Conservation (phyloP, 2,329 filamentous ascomycete genomes). For the Calonectria naviculata region DNA sequence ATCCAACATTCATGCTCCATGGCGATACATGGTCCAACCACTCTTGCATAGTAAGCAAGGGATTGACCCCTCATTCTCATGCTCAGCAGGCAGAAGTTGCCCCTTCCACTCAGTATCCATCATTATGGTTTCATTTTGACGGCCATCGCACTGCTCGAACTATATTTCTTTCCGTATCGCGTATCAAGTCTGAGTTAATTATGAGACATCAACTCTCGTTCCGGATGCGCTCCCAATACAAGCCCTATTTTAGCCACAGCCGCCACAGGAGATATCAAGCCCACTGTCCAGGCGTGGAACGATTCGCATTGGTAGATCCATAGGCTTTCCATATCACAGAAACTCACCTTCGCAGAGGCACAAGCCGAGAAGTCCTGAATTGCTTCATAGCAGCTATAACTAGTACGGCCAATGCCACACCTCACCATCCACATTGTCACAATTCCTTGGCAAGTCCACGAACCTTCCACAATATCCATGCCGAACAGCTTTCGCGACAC, state of each 20-base stretch:
- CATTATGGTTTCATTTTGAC: neutral
- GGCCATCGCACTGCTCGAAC: neutral
- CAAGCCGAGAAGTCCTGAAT: neutral
- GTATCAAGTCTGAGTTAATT: neutral
- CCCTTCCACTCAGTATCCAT: neutral
- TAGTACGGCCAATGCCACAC: too few relatives aligned
- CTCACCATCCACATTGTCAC: too few relatives aligned
- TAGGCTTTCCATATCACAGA: neutral
- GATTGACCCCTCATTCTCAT: neutral
- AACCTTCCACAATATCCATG: too few relatives aligned
- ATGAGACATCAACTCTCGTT: neutral
- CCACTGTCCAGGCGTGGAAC: neutral
- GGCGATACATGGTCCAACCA: slow-evolving; percentile 21
- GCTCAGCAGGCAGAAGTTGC: slow-evolving; percentile 27
- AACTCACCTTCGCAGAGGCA: neutral
- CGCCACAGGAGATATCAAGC: neutral
- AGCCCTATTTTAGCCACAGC: neutral
- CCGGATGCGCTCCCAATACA: neutral
- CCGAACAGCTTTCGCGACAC: too few relatives aligned
- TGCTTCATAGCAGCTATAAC: too few relatives aligned
- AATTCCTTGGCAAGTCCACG: too few relatives aligned
- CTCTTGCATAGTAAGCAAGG: neutral
- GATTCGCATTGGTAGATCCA: neutral
- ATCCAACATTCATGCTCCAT: slow-evolving; percentile 2
- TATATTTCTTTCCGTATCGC: too few relatives aligned